Percentiles rank a stretch among this genome's conserved stretches.
Conservation (phyloP, 2,329 filamentous ascomycete species). For the Cladophialophora carrionii region DNA sequence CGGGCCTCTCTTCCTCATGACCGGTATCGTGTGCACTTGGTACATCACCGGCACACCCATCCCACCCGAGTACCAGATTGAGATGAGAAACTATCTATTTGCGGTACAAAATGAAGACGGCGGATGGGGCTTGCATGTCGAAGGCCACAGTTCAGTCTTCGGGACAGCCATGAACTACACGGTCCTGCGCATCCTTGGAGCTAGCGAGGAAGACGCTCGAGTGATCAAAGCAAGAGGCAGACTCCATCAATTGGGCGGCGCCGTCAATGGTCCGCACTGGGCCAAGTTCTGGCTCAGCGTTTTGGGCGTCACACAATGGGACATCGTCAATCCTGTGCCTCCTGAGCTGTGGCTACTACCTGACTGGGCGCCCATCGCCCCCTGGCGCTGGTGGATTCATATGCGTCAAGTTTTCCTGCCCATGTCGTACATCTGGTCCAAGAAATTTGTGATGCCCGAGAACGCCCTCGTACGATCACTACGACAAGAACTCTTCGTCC, state of each 20-base stretch:
- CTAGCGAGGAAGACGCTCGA: constrained; percentile 77
- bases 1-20: constrained; percentile 92
- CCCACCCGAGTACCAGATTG: constrained; percentile 74
- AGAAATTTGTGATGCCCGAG: constrained; percentile 74
- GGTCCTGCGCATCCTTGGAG: constrained; percentile 76
- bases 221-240: constrained; percentile 83
- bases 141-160: constrained; percentile 89
- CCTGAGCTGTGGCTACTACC: constrained; percentile 92
- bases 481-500: constrained; percentile 78
- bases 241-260: constrained; percentile 83
- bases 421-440: constrained; percentile 89
- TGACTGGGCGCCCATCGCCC: constrained; percentile 85
- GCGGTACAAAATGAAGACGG: constrained; percentile 84
- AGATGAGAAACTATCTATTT: constrained; percentile 91
- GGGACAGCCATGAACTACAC: constrained; percentile 90
- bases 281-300: constrained; percentile 93
- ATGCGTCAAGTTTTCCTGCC: constrained; percentile 95
- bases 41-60: constrained; percentile 89
- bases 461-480: constrained; percentile 74
- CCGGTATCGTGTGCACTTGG: constrained; percentile 81
- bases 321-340: constrained; percentile 90
- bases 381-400: constrained; percentile 97
- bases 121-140: constrained; percentile 97
- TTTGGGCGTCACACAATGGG: constrained; percentile 82
- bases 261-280: constrained; percentile 86